Conservation (phyloP, 257 asterid genomes). For the Nemophila menziesii region DNA sequence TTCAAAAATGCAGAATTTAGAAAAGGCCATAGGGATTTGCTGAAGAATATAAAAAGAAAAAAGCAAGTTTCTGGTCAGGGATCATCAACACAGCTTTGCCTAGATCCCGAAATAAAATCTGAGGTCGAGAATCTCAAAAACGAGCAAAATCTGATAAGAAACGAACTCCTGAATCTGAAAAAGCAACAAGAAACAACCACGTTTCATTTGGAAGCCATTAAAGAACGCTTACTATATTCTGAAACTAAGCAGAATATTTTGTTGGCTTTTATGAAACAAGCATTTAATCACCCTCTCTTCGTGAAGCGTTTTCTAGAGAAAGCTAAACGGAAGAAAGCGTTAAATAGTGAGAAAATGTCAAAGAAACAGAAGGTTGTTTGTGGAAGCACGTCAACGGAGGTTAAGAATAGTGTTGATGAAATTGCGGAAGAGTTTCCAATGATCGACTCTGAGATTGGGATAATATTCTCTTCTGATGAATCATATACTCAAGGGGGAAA, state of each 20-base stretch:
- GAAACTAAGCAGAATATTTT: constrained; percentile 43
- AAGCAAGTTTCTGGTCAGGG: constrained; percentile 34
- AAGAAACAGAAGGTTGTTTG: constrained; percentile 19
- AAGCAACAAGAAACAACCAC: constrained; percentile 47
- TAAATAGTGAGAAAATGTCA: constrained; percentile 10
- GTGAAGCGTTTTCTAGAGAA: constrained; percentile 27
- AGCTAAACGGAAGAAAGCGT: constrained; percentile 18
- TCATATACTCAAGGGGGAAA: constrained; percentile 24
- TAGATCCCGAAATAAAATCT: constrained; percentile 19
- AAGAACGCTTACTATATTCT: constrained; percentile 31
- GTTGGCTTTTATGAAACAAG: constrained; percentile 35
- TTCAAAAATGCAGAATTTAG: constrained; percentile 65
- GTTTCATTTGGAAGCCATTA: constrained; percentile 25
- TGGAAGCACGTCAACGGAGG: too few relatives aligned
- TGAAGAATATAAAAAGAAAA: constrained; percentile 63
- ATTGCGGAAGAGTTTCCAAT: constrained; percentile 30
- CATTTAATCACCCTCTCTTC: constrained; percentile 38
- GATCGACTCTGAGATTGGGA: constrained; percentile 26
- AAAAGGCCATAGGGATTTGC: constrained; percentile 65
- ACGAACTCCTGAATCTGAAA: constrained; percentile 42
- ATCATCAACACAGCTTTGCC: constrained; percentile 21
- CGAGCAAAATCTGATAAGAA: constrained; percentile 29
- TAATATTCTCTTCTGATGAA: constrained; percentile 35
- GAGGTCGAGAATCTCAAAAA: constrained; percentile 43
- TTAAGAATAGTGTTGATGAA: neutral